Base-by-base conservation (phyloP, 1,139 yeast species). In the Tardiomyces depauwii region DNA sequence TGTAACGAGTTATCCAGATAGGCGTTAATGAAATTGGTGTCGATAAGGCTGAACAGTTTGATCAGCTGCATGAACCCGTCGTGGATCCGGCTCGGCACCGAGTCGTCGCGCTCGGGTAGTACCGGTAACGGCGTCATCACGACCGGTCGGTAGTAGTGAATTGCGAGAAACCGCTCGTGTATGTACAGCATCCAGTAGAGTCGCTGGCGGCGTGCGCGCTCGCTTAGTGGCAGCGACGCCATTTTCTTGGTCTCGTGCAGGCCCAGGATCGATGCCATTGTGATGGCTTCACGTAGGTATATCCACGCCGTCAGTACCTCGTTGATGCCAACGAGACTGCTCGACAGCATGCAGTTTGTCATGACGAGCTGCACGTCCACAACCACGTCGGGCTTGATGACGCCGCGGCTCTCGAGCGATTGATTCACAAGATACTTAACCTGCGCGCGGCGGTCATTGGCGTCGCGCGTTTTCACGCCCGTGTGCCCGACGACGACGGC, bases 91-190 rank as follows among this genome's bases (percentile, higher is more conserved):
- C 30, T 27, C 9, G 53, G 47, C 1, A 53, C 13, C 6, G 33
- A 13, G 11, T 45, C 45, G 39, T 51, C 55, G 12, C 28, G 13
- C 25, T 49, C 54, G 3, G 55, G 55, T 23, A 51, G 32, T 10
- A 28, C 40, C 14, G 32, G 30, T n/a, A 52, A 6, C 2, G 54
- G 51, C 1, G 46, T 16, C 18, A 52, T 30, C 7, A 50, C 42
- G 2, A 47, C 51, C 2, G 51, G 51, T 10, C 53, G 46, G 33
- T 45, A 47, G 27, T 46, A 48, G 41, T 53, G 55, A 16, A 53
- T 47, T 12, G 55, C 53, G 47, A 53, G 42, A 39, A 52, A 52
- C 38, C 55, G 49, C 36, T 53, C 55, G 44, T 53, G 55, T 13
- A 53, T 51, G 32, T 49, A 53, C 23, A 53, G 33, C 44, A 52